phyloP scores from a whole-genome alignment of 306 rosid species.

The Fagus crenata region DNA sequence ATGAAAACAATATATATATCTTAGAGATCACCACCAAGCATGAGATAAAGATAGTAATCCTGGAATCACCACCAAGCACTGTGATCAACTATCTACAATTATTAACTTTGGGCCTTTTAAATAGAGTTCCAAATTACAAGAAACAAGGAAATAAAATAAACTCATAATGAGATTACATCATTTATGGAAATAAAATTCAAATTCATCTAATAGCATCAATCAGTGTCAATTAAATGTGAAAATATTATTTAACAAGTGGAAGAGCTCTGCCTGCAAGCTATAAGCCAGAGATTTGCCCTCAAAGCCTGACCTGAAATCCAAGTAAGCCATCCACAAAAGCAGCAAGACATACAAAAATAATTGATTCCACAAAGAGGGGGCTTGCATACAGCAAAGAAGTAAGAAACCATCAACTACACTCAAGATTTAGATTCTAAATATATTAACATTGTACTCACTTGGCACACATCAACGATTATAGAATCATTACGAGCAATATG shows the following conservation, averaged over 20 bases:
- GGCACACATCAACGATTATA: constrained; percentile 96
- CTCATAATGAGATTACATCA: no score
- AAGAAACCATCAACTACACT: constrained; percentile 22
- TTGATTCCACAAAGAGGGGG: background rate
- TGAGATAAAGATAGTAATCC: no score
- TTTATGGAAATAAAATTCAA: no score
- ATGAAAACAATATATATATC: no score
- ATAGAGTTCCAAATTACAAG: no score
- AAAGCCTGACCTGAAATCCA: background rate
- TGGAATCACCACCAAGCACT: no score
- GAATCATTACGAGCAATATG: constrained; percentile 98
- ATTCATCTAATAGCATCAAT: no score
- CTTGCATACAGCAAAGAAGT: background rate
- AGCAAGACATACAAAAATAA: background rate
- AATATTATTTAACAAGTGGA: background rate
- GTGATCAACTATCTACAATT: no score
- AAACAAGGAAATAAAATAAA: no score
- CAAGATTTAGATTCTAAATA: background rate
- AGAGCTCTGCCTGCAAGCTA: background rate
- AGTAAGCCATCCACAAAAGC: background rate
- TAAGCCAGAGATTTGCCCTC: background rate
- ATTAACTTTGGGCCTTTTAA: no score
- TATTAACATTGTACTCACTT: constrained; percentile 57
- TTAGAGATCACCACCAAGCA: no score
- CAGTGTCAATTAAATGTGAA: background rate